Base-by-base conservation (phyloP, 116 monocot species). In the Phalaenopsis hybrid region DNA sequence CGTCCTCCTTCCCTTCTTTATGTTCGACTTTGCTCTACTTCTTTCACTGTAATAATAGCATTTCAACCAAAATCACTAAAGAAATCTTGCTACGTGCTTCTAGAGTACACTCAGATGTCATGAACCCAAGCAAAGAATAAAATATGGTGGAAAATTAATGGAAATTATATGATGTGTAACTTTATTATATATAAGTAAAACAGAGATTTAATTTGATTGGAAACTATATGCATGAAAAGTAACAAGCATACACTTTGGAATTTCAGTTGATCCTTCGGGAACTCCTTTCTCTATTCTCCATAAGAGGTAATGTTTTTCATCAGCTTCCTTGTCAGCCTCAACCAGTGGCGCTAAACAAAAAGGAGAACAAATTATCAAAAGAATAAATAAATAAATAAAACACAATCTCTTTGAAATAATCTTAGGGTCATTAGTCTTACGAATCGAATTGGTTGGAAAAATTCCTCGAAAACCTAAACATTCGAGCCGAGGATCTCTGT, bases 191-290 rank as follows among this genome's bases (percentile, higher is more conserved):
- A 2, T 23, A 63, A 63, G 63, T 63, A 63, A 63, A 63, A 25
- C 5, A 63, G 21, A 15, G 63, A 4, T 63, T 23, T 25, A 9
- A 63, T 20, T 63, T 20, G 63, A 63, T 63, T 63, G 20, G 25
- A 63, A 21, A 25, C 8, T 7, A 25, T 21, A 63, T 63, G 63
- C 63, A 63, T 63, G 25, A 55, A 61, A 4, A 61, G 61, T 63
- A 63, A 23, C 25, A 63, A 63, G 23, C 25, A 69, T 43, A 98
- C 98, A 92, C 92, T 93, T 94, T 43, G 93, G 91, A 74, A 98
- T 95, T 85, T 98, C 98, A 79, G 89, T 83, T 76, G 98, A 93
- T 76, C 98, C 98, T 86, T 98, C 98, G 18, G 98, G 90, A 80
- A 98, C 83, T 84, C 98, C 98, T 83, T 78, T 94, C 82, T 93